Base-by-base conservation (phyloP, 2,329 filamentous ascomycete genomes). In the Epichloe baconii region DNA sequence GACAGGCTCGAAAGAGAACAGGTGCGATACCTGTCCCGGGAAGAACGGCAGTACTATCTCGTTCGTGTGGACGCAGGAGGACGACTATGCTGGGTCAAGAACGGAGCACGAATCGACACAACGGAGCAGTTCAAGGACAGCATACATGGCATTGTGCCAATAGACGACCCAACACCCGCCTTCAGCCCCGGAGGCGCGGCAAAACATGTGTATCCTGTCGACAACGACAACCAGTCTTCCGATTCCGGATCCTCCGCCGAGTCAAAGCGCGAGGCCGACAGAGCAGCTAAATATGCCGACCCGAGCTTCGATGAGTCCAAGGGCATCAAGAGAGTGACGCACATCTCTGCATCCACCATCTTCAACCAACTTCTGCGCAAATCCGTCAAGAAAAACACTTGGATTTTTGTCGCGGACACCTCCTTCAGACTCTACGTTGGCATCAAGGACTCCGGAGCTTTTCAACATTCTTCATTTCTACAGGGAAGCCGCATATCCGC, bases 391-490 rank as follows among this genome's bases (percentile, higher is more conserved):
- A 88, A 88, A 55, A 90, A 91, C 61, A 93, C 86, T 4, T 95
- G 90, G 90, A 94, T 95, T 56, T 96, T 95, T 60, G 89, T 90
- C 7, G 85, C 86, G 23, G 89, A 95, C 66, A 91, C 87, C 1
- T 84, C 79, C 1, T 93, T 90, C 64, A 80, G 86, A 1, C 73
- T 95, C 0, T 95, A 95, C 64, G 81, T 95, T 36, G 89, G 89
- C 46, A 93, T 95, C 71, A 95, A 96, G 62, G 81, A 86, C 64
- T 85, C 82, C 4, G 90, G 90, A 11, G 82, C 86, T 4, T 96
- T 96, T 61, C 90, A 95, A 61, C 90, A 95, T 66, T 90, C 85
- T 12, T 93, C 87, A 0, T 95, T 96, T 61, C 74, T 95, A 1
- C 86, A 90, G 55, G 90, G 89, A 23, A 78, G 83, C 10, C 80